These are phyloP conservation scores for Pichia inconspicua DNA, from an alignment of 1,139 yeast genomes.

Conservation along the genomic window DNA sequence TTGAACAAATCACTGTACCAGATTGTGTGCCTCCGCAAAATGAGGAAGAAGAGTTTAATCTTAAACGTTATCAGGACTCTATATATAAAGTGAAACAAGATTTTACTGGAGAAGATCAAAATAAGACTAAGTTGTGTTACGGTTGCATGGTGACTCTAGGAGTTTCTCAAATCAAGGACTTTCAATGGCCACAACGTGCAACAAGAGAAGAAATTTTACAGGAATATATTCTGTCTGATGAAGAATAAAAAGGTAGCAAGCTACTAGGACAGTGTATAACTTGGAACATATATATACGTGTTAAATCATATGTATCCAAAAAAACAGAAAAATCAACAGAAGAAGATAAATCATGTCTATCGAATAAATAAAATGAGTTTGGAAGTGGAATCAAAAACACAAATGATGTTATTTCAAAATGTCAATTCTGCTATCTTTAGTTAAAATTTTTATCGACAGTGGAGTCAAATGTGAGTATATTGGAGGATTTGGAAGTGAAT, in stretches of 20 bases:
- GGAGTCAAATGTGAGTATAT: too few relatives aligned
- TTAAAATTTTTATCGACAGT: too few relatives aligned
- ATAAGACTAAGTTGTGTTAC: slow-evolving; percentile 43
- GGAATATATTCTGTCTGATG: slow-evolving; percentile 44
- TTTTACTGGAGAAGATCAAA: slow-evolving; percentile 17
- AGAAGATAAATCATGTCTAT: too few relatives aligned
- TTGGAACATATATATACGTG: too few relatives aligned
- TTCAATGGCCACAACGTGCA: slow-evolving; percentile 46
- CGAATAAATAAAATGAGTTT: too few relatives aligned
- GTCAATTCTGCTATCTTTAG: too few relatives aligned
- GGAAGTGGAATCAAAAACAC: too few relatives aligned
- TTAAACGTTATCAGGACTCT: slow-evolving; percentile 20
- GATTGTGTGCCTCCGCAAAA: slow-evolving; percentile 44
- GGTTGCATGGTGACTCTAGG: slow-evolving; percentile 54
- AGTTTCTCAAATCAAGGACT: slow-evolving; percentile 27
- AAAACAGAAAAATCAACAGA: too few relatives aligned
- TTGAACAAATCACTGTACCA: slow-evolving; percentile 63
- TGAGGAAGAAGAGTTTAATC: slow-evolving; percentile 40
- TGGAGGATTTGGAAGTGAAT: too few relatives aligned
- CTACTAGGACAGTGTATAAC: too few relatives aligned
- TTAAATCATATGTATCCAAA: too few relatives aligned
- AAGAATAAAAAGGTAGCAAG: slow-evolving; percentile 13
- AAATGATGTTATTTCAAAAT: too few relatives aligned
- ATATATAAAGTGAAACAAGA: slow-evolving; percentile 4
- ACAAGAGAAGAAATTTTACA: slow-evolving; percentile 35